phyloP scores from a whole-genome alignment of 176 grass and related monocot species.

The Guadua angustifolia region DNA sequence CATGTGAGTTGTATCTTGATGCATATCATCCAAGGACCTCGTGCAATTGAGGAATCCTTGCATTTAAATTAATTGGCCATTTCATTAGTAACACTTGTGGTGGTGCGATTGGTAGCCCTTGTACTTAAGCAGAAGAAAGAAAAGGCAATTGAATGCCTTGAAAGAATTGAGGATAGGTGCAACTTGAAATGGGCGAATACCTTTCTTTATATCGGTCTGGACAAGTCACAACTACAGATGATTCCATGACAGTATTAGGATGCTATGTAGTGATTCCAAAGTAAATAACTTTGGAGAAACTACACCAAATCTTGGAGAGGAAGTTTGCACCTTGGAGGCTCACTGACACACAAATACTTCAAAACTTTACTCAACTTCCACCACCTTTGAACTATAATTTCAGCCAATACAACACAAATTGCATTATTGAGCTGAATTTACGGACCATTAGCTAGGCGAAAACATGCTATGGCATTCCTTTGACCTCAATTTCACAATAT shows the following conservation, averaged over 20 bases:
- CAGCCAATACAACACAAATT: background rate
- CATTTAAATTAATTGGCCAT: slow-evolving; percentile 30
- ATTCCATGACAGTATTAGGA: slow-evolving; percentile 22
- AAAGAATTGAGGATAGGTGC: background rate
- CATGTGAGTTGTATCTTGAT: slow-evolving; percentile 36
- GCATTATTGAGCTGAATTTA: slow-evolving; percentile 27
- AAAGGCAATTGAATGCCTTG: slow-evolving; percentile 4
- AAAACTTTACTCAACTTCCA: background rate
- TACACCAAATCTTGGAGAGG: background rate
- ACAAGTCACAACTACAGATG: background rate
- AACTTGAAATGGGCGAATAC: background rate
- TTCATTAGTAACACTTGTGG: slow-evolving; percentile 14
- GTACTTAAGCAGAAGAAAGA: background rate
- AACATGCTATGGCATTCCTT: background rate
- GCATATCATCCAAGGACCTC: slow-evolving; percentile 36
- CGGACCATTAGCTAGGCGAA: slow-evolving; percentile 4
- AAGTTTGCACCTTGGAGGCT: slow-evolving; percentile 5
- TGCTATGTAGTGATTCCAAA: slow-evolving; percentile 1
- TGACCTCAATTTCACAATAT: background rate
- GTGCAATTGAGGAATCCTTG: slow-evolving; percentile 27
- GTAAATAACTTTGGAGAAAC: slow-evolving; percentile 11
- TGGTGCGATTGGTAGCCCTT: slow-evolving; percentile 21
- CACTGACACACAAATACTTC: background rate
- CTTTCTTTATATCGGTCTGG: background rate
- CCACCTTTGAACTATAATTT: background rate